These are phyloP conservation scores for Monosporozyma unispora DNA, from an alignment of 805 yeast genomes.

Conservation along the genomic window DNA sequence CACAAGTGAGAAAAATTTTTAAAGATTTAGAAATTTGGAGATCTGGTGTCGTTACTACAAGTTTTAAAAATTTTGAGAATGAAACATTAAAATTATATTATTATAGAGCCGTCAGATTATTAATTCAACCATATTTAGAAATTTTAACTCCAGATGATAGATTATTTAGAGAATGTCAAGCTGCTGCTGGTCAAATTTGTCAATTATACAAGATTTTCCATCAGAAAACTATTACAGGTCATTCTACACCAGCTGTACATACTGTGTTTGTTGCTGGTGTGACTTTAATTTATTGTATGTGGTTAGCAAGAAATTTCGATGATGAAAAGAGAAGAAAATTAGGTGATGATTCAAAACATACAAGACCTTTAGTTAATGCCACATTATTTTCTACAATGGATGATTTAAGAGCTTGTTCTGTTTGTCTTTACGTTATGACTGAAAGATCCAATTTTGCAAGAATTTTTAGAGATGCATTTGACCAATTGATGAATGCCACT, in stretches of 20 bases:
- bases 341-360: conserved; percentile 52
- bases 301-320: conserved; percentile 55
- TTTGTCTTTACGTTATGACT: conserved; percentile 55
- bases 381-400: conserved; percentile 47
- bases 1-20: conserved; percentile 43
- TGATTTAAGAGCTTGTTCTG: conserved; percentile 57
- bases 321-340: conserved; percentile 45
- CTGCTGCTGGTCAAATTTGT: conserved; percentile 64
- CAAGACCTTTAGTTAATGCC: conserved; percentile 49
- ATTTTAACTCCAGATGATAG: conserved; percentile 51
- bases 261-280: conserved; percentile 63
- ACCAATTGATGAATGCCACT: conserved; percentile 56
- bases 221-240: conserved; percentile 53
- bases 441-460: conserved; percentile 56
- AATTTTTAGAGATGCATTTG: conserved; percentile 58
- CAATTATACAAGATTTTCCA: conserved; percentile 55
- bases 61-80: conserved; percentile 41
- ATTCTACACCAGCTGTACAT: conserved; percentile 57
- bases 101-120: conserved; percentile 48
- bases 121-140: conserved; percentile 58
- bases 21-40: conserved; percentile 50
- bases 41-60: conserved; percentile 35
- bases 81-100: conserved; percentile 52
- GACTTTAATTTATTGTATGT: conserved; percentile 54
- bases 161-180: conserved; percentile 56